Percentiles rank a stretch among this genome's conserved stretches.
Conservation (phyloP, 2,329 filamentous ascomycete species). For the Colletotrichum shisoi region DNA sequence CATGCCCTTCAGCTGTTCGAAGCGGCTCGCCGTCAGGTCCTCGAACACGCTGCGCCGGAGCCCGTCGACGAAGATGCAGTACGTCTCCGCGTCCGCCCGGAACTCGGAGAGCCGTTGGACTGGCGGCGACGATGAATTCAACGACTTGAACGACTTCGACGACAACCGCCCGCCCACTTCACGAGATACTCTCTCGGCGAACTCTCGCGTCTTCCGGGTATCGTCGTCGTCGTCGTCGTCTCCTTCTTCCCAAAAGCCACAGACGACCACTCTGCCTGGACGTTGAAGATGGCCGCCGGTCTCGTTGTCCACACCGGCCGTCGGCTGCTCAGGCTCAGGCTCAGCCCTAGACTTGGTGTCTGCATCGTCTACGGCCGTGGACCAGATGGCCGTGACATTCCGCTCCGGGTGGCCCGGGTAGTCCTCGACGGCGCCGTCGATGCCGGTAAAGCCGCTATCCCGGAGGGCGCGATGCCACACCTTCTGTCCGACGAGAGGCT, state of each 20-base stretch:
- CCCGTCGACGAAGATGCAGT: constrained; percentile 21
- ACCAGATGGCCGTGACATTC: constrained; percentile 5
- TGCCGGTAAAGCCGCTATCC: constrained; percentile 41
- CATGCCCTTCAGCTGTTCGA: constrained; percentile 29
- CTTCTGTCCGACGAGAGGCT: constrained; percentile 42
- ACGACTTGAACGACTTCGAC: too few relatives aligned
- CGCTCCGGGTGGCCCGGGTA: constrained; percentile 2
- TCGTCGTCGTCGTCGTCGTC: not conserved
- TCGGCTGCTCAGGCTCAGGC: too few relatives aligned
- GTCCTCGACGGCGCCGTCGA: constrained; percentile 17
- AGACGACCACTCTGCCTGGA: not conserved
- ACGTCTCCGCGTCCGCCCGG: not conserved
- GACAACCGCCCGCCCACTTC: not conserved
- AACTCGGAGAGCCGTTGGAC: not conserved
- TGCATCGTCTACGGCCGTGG: not conserved
- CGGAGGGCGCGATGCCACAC: constrained; percentile 44
- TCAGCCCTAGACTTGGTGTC: not conserved
- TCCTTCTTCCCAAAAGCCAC: not conserved
- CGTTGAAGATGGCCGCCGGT: not conserved
- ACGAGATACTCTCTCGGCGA: constrained; percentile 2
- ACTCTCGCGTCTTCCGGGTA: not conserved
- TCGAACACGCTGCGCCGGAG: constrained; percentile 42
- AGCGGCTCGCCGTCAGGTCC: constrained; percentile 42
- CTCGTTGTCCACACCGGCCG: not conserved
- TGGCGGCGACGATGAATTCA: not conserved